Conservation (phyloP, 495 filamentous ascomycete species). For the Pseudevernia furfuracea region DNA sequence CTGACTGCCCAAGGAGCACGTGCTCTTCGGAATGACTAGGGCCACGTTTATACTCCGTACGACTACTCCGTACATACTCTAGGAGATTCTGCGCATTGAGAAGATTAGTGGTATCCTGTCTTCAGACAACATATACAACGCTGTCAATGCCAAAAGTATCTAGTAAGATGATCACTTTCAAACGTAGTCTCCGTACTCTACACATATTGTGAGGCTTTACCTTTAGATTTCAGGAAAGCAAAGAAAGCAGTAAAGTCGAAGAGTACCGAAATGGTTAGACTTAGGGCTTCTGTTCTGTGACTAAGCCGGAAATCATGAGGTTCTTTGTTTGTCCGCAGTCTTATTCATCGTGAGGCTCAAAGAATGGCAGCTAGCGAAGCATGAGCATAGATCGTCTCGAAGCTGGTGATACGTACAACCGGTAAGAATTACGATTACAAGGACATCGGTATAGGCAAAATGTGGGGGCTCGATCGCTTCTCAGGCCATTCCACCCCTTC, state of each 20-base stretch:
- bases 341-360: neutral
- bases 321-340: neutral
- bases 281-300: neutral
- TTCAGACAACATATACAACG: no score
- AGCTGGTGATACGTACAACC: neutral
- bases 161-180: no score
- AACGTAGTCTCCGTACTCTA: no score
- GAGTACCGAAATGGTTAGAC: no score
- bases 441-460: neutral
- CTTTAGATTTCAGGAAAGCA: neutral
- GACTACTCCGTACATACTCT: neutral
- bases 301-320: neutral
- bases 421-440: neutral
- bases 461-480: slow-evolving; percentile 85
- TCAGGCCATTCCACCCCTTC: slow-evolving; percentile 62
- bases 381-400: neutral
- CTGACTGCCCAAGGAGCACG: neutral
- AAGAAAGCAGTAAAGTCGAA: no score
- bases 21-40: neutral
- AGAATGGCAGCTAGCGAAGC: neutral
- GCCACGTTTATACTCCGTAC: neutral
- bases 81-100: neutral
- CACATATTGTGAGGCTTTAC: no score
- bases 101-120: neutral
- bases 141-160: no score